Base-by-base conservation (phyloP, 352 stramenopile species). In the Plasmopara viticola region DNA sequence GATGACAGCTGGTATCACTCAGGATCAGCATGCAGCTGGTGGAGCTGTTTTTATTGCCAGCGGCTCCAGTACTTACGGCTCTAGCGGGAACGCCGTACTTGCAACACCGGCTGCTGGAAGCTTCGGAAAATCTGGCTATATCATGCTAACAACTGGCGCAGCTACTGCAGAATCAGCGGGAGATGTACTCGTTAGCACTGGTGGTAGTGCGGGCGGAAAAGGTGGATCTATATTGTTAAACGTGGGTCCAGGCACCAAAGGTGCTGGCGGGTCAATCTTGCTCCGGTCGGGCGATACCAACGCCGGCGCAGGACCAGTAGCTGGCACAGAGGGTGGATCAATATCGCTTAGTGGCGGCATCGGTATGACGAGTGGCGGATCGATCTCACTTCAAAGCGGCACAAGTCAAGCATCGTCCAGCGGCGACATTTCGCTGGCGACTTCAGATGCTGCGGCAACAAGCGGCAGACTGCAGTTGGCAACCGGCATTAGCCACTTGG, bases 381-480 rank as follows among this genome's bases (percentile, higher is more conserved):
- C 31, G 20, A 61, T 61, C 47, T 56, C 47, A 29, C 18, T 76
- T 56, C 53, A 50, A 30, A 62, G 55, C 18, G 54, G 54, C 20
- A 42, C 47, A 17, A 48, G 54, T 38, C 10, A 43, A 37, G 43
- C 34, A 9, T 44, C 54, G 7, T 56, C 47, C 9, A 62, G 54
- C 43, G 54, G 54, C 7, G 54, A 62, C 34, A 56, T 62, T 15
- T 62, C 53, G 43, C 47, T 66, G 53, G 51, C 44, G 37, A 62
- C 51, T 12, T 43, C 61, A 25, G 52, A 58, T 39, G 46, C 38
- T 56, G 29, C 46, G 28, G 37, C 1, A 14, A 39, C 43, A n/a
- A 61, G 44, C 18, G 54, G 60, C 12, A 58, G 44, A 46, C 39
- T 63, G 37, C 50, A 39, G 38, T 44, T 58, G 29, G 47, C 44